Base-by-base conservation (phyloP, 2,329 filamentous ascomycete genomes). In the Zasmidium cellare region DNA sequence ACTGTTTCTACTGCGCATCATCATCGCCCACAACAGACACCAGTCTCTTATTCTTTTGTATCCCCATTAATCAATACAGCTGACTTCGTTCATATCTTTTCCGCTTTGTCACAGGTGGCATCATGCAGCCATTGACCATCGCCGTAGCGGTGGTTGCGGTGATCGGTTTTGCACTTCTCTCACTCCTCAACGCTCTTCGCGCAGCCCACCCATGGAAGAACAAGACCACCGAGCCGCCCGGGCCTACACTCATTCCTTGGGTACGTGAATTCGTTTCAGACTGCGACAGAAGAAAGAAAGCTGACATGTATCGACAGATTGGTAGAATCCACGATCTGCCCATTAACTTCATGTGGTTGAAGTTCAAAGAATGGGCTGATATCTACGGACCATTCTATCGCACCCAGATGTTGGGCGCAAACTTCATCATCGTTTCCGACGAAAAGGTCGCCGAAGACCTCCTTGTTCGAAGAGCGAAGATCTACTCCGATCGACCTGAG, bases 371-470 rank as follows among this genome's bases (percentile, higher is more conserved):
- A 60, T 75, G 72, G 70, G 65, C 71, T n/a, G 63, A 74, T 45
- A 65, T 58, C 5, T 71, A 72, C 51, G 72, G 72, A 35, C 69
- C 69, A 6, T 61, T 74, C 18, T 74, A 73, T 62, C 59, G 69
- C 31, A 74, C 70, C 3, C 65, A 71, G 55, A 74, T 74, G 70
- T 64, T 74, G 20, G 71, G 71, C 22, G 74, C 73, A 31, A 76
- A 75, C 58, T 78, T 78, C 60, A 76, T 83, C 31, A 71, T 83
- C 62, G 74, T 83, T 47, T 75, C 79, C 6, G 79, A 82, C 59
- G 81, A 83, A 65, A 77, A 75, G 59, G 75, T 83, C 2, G 80
- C 80, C 9, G 80, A 83, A 62, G 81, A 83, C 24, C 73, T 83
- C 25, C 62, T 83, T 51, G 77, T 82, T 23, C 82, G 80, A 72